Base-by-base conservation (phyloP, 2,329 filamentous ascomycete genomes). In the Setomelanomma holmii region DNA sequence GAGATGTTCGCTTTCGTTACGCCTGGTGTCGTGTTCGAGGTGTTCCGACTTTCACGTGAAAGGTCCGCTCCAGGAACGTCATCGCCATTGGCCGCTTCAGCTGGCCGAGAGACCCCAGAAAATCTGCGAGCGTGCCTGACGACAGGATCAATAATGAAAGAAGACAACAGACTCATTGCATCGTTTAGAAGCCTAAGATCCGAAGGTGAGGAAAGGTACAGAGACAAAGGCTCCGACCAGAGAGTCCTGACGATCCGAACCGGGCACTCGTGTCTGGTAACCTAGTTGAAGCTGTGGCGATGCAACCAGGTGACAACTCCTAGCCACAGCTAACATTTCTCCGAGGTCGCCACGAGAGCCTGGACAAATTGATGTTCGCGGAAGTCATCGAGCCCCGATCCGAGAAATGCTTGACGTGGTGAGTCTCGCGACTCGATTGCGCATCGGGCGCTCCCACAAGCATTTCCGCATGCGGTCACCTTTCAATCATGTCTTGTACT, bases 81-180 rank as follows among this genome's bases (percentile, higher is more conserved):
- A 51, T 41, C 61, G 41, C 56, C 54, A 53, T 54, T 46, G 35
- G 4, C 59, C 51, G 54, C 55, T 45, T 54, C 57, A 47, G 55
- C 53, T 42, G 61, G 42, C 46, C 58, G 48, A 33, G n/a, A 20
- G 39, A 56, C 54, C 42, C 64, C 65, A 30, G 73, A 77, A 51
- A 77, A 71, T 27, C 74, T 69, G 23, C 74, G 71, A 16, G 71
- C 73, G 53, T 75, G 72, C 36, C 74, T 71, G 54, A 75, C 69
- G 30, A 76, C 71, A 36, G 74, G 74, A 41, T 74, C 73, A 56
- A 76, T 68, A 58, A 77, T 65, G 49, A 75, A 75, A 12, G 73
- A 75, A 41, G 72, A 72, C 36, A 77, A 66, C 49, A 76, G 58
- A 62, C 68, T 76, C 75, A 77, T 76, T 49, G 60, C 61, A 58